Base-by-base conservation (phyloP, 2,329 filamentous ascomycete genomes). In the Coniosporium tulheliwenetii region DNA sequence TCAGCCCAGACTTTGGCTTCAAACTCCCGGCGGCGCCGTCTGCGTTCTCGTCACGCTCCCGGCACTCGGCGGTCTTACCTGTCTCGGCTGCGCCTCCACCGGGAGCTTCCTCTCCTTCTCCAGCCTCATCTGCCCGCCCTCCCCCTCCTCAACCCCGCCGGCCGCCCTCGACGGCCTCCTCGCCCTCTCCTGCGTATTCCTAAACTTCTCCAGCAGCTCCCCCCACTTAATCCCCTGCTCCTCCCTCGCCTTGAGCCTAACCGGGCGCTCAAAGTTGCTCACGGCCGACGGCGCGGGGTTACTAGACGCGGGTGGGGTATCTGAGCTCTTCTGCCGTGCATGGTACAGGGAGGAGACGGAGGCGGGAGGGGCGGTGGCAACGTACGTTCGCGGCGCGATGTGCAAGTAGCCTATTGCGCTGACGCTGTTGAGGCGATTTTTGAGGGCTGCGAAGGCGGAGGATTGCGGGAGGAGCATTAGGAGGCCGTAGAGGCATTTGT, bases 391-490 rank as follows among this genome's bases (percentile, higher is more conserved):
- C 30, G 76, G 82, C 46, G 80, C 79, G 49, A 83, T 81, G 56
- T 96, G 89, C 45, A 98, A 67, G 59, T 94, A 93, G 36, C 89
- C 91, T 57, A 98, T 96, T 40, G 91, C 87, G 65, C 85, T 93
- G 49, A 98, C 91, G 60, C 85, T 94, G 61, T 96, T 96, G 39
- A 98, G 72, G 35, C 91, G 79, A 56, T 98, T 98, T 59, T 95
- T 96, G 43, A 98, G 69, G 2, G 91, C 89, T 26, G 87, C 91
- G 63, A 98, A 98, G 8, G 91, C 93, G 26, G 86, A 93, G 12
- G 89, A 96, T 62, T 98, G 91, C 0, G 91, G 91, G n/a, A 98
- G 73, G 13, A 98, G 79, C 91, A 98, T 98, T 41, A 98, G 70
- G 37, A 98, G 75, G 8, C 91, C 91, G 54, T 96, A 98, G 38